Percentiles rank a stretch among this genome's conserved stretches.
Evolutionary conservation across 129 eudicot genomes (phyloP).

Genomic region (Pittosporum tobira): DNA sequence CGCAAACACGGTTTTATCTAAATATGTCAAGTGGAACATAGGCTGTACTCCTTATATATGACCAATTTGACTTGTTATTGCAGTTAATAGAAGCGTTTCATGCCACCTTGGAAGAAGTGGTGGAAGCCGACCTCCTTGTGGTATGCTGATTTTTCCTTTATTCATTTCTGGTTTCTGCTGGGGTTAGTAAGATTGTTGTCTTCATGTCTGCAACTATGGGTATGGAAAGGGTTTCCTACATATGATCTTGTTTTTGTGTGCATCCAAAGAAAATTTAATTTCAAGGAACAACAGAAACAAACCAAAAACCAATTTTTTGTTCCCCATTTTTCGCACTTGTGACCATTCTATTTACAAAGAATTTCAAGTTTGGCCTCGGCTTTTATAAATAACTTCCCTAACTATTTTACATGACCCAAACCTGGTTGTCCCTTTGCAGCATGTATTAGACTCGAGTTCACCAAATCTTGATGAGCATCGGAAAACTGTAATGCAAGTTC

Average conservation of each 20-base stretch:
- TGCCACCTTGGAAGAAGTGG: constrained; percentile 98
- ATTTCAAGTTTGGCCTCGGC: background rate
- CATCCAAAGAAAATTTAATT: background rate
- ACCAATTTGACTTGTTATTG: constrained; percentile 5
- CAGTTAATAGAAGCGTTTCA: constrained; percentile 96
- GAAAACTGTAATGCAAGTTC: constrained; percentile 77
- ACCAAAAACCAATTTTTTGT: no score
- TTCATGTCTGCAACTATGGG: background rate
- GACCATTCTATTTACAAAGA: background rate
- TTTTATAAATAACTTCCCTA: background rate
- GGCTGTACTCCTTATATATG: background rate
- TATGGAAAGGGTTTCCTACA: background rate
- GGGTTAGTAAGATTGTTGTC: background rate
- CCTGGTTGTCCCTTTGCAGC: constrained; percentile 40
- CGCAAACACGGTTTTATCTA: background rate
- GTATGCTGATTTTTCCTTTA: constrained; percentile 29
- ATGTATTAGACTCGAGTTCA: constrained; percentile 91
- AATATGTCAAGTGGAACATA: background rate
- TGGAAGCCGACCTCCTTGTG: constrained; percentile 98
- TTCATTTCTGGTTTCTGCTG: background rate
- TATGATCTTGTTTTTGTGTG: background rate
- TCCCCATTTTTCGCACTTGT: background rate
- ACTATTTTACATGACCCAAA: background rate
- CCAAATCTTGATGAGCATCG: constrained; percentile 76
- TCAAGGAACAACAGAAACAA: background rate